These are phyloP conservation scores for Acanthamoeba divionensis DNA, from an alignment of 208 protist genomes.

Conservation along the genomic window DNA sequence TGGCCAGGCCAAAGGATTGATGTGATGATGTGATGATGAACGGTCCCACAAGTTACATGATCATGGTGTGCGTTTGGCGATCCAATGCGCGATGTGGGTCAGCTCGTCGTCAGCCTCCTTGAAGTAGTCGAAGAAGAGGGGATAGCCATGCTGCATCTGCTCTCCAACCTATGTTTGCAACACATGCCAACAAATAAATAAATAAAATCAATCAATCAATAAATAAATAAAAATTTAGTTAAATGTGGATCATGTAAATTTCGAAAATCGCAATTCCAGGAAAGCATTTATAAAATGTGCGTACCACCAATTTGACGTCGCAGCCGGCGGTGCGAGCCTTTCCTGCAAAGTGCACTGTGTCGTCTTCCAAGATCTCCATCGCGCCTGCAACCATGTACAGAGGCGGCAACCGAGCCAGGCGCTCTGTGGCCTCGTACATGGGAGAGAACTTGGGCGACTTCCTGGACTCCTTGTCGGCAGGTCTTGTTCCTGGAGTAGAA, in stretches of 20 bases:
- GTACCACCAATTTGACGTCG: constrained; percentile 12
- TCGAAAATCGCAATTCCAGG: too few relatives aligned
- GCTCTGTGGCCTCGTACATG: neutral
- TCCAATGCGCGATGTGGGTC: neutral
- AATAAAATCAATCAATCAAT: neutral
- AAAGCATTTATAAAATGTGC: neutral
- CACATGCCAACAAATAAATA: neutral
- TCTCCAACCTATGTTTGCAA: neutral
- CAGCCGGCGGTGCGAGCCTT: constrained; percentile 16
- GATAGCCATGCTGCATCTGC: constrained; percentile 27
- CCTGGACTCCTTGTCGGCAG: neutral
- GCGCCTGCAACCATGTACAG: constrained; percentile 28
- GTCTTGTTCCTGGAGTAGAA: neutral
- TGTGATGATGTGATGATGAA: too few relatives aligned
- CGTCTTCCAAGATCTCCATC: neutral
- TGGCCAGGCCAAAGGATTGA: too few relatives aligned
- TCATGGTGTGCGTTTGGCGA: too few relatives aligned
- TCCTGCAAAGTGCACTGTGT: constrained; percentile 31
- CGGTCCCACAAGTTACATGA: too few relatives aligned
- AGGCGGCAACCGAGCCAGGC: constrained; percentile 7
- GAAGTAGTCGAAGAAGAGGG: neutral
- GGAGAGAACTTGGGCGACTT: constrained; percentile 31
- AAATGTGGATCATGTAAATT: too few relatives aligned
- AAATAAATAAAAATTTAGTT: too few relatives aligned
- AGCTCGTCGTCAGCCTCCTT: neutral